Evolutionary conservation across 2,329 filamentous ascomycete genomes (phyloP), one percentile per base, ranked within the genome.

Genomic region (Aureobasidium pullulans): DNA sequence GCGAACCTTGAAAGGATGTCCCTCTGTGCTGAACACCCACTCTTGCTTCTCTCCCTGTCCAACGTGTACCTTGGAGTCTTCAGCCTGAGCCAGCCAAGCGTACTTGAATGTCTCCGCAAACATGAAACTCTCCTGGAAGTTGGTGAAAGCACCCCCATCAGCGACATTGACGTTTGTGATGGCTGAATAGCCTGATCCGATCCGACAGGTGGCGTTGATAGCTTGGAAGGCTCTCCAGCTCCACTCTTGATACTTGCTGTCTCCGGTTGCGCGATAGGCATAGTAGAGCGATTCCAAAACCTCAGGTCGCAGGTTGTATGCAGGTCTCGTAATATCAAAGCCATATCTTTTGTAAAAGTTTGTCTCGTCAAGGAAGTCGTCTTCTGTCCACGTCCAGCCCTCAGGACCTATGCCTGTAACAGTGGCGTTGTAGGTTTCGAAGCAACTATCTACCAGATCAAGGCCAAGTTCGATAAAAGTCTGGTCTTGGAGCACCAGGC

Each of bases 81-180:
- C 65, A 66, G 72, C 61, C 68, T 85, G 84, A 61, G 89, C 88
- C 66, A 95, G 71, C 74, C 89, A 95, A 60, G 81, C 77, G 71
- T 95, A 95, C 79, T 96, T 96, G 71, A 96, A 70, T 63, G 91
- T 87, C 76, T 96, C 90, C 0, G 90, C 90, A 71, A 95, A 90
- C 77, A 88, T 86, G 75, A 94, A 96, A 67, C 87, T 92, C 75
- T 96, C 89, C 78, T 93, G 88, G 70, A 87, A 86, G 70, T 96
- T 83, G 43, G 73, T 72, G 61, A 81, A 84, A 1, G 87, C 88
- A 9, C 88, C 89, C 32, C 77, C 78, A 31, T 48, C 16, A 6
- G 31, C n/a, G 3, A 73, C 74, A 65, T 88, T 89, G 47, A 95
- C 88, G 69, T 95, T 72, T 0, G 66, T 70, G 59, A 95, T 75